These are phyloP conservation scores for Puccinia polysora DNA, from an alignment of 1,284 basidiomycete genomes.

Conservation along the genomic window DNA sequence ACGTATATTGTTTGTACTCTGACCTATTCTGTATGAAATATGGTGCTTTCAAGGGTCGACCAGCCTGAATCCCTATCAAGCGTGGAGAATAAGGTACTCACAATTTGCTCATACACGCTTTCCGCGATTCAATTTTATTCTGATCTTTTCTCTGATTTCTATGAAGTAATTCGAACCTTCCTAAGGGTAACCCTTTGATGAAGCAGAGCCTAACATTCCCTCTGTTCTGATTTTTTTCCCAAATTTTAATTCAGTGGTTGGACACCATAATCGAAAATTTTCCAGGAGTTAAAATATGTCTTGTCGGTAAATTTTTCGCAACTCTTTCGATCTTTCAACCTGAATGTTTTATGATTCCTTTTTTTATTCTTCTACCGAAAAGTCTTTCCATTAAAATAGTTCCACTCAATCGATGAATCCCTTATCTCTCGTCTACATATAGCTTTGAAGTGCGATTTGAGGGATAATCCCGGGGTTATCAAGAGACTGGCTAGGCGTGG, in stretches of 20 bases:
- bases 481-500: slow-evolving; percentile 67
- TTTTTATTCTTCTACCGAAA: neutral
- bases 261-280: slow-evolving; percentile 66
- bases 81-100: too few species aligned
- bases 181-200: too few species aligned
- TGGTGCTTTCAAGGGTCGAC: too few species aligned
- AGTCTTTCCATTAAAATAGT: too few species aligned
- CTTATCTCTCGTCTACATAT: slow-evolving; percentile 9
- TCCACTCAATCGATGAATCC: too few species aligned
- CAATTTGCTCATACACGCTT: too few species aligned
- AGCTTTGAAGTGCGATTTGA: slow-evolving; percentile 91
- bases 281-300: slow-evolving; percentile 78
- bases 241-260: slow-evolving; percentile 51
- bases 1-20: neutral
- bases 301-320: slow-evolving; percentile 46
- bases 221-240: neutral
- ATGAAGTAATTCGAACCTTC: too few species aligned
- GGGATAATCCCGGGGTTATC: slow-evolving; percentile 67
- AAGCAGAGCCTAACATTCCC: neutral
- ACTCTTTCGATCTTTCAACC: neutral
- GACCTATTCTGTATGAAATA: too few species aligned
- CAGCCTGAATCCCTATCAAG: too few species aligned
- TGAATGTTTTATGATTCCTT: neutral
- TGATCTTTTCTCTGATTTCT: too few species aligned
- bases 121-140: too few species aligned